These are phyloP conservation scores for Aspergillus bertholletiae DNA, from an alignment of 495 filamentous ascomycete species.

Conservation along the genomic window DNA sequence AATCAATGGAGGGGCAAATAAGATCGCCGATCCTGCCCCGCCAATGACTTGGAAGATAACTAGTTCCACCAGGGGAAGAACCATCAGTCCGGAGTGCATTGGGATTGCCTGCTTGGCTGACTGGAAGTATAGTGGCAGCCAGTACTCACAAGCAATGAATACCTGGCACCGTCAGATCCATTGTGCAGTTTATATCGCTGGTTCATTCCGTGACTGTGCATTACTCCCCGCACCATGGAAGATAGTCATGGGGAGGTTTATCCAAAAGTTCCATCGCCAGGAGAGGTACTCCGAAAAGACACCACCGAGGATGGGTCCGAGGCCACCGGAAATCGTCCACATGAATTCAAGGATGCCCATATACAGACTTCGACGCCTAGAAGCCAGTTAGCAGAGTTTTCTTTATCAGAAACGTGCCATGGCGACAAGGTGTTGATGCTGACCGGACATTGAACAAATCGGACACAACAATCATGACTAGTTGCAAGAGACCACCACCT, in stretches of 20 bases:
- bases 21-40: constrained; percentile 58
- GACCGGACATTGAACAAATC: constrained; percentile 62
- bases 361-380: constrained; percentile 39
- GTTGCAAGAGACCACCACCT: constrained; percentile 65
- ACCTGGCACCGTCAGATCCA: neutral
- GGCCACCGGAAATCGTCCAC: constrained; percentile 60
- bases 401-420: neutral
- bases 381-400: neutral
- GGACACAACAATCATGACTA: constrained; percentile 69
- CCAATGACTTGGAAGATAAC: constrained; percentile 49
- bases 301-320: constrained; percentile 65
- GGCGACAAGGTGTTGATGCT: neutral
- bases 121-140: constrained; percentile 54
- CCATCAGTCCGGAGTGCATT: constrained; percentile 64
- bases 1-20: constrained; percentile 54
- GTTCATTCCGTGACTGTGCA: neutral
- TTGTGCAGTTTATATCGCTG: neutral
- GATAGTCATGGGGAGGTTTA: constrained; percentile 51
- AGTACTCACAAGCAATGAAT: constrained; percentile 31
- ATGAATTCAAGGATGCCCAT: constrained; percentile 51
- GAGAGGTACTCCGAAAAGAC: constrained; percentile 51
- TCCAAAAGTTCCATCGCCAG: constrained; percentile 55
- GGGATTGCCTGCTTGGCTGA: constrained; percentile 59
- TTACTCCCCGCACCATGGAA: neutral
- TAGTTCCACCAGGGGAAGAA: constrained; percentile 66